Conservation (phyloP, 208 protist species). For the Crithidia expoeki region DNA sequence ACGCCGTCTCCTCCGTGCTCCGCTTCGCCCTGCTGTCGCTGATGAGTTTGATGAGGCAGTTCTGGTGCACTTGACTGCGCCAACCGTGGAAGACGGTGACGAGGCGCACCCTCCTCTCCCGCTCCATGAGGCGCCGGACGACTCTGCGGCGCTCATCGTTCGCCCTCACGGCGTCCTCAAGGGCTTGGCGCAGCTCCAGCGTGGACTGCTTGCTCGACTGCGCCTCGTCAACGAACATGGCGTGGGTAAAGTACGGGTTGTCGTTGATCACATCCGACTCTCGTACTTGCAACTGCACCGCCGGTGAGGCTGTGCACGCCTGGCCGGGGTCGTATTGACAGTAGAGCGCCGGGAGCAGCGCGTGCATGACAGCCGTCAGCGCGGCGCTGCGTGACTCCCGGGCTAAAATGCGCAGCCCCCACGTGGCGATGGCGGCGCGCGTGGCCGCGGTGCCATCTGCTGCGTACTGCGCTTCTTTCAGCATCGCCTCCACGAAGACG, state of each 20-base stretch:
- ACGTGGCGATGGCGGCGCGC: slow-evolving; percentile 64
- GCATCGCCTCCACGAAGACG: slow-evolving; percentile 83
- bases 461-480: slow-evolving; percentile 51
- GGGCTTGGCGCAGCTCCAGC: slow-evolving; percentile 30
- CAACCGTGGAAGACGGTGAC: slow-evolving; percentile 59
- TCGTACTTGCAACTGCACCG: slow-evolving; percentile 60
- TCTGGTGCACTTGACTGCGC: slow-evolving; percentile 43
- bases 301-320: slow-evolving; percentile 45
- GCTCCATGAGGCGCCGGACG: slow-evolving; percentile 41
- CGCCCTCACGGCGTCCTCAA: slow-evolving; percentile 45
- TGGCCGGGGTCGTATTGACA: slow-evolving; percentile 57
- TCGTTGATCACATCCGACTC: slow-evolving; percentile 45
- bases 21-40: slow-evolving; percentile 43
- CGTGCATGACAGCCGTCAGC: slow-evolving; percentile 49
- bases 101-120: slow-evolving; percentile 20
- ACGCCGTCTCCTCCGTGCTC: slow-evolving; percentile 29
- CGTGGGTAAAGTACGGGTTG: slow-evolving; percentile 87
- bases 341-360: slow-evolving; percentile 76
- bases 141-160: slow-evolving; percentile 56
- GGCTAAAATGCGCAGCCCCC: slow-evolving; percentile 72
- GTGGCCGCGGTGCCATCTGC: slow-evolving; percentile 39
- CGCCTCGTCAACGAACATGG: slow-evolving; percentile 80
- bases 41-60: slow-evolving; percentile 41
- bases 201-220: slow-evolving; percentile 39
- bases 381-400: slow-evolving; percentile 27